phyloP scores from a whole-genome alignment of 2,329 filamentous ascomycete genomes.

The Botryosphaeria dothidea region DNA sequence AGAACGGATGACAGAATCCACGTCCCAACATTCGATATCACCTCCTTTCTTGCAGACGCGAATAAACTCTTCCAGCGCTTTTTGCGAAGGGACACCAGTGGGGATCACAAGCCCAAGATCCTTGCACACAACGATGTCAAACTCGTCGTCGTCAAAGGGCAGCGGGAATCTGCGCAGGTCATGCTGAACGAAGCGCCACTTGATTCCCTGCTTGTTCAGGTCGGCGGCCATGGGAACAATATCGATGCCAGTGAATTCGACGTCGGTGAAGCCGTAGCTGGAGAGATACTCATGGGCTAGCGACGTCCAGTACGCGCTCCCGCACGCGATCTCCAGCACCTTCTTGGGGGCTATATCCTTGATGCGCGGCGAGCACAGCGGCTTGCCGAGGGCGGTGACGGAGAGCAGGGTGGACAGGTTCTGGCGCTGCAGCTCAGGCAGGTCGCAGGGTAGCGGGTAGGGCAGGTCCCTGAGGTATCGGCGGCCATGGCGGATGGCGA shows the following conservation, averaged over 20 bases:
- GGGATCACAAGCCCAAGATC: constrained; percentile 73
- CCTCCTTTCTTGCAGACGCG: constrained; percentile 78
- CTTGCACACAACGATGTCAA: constrained; percentile 87
- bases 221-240: constrained; percentile 71
- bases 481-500: constrained; percentile 74
- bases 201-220: constrained; percentile 70
- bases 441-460: constrained; percentile 88
- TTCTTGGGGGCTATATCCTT: constrained; percentile 68
- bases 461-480: constrained; percentile 78
- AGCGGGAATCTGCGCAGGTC: constrained; percentile 75
- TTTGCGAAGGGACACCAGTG: constrained; percentile 54
- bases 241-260: constrained; percentile 81
- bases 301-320: constrained; percentile 85
- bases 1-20: constrained; percentile 80
- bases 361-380: constrained; percentile 71
- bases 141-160: constrained; percentile 77
- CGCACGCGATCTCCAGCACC: constrained; percentile 85
- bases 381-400: constrained; percentile 77
- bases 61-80: constrained; percentile 70
- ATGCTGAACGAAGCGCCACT: constrained; percentile 87
- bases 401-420: constrained; percentile 79
- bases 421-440: constrained; percentile 84
- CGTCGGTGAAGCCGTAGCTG: constrained; percentile 65
- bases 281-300: constrained; percentile 81
- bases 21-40: constrained; percentile 84